phyloP scores from a whole-genome alignment of 768 basidiomycete genomes.

The Tephrocybe sp. region DNA sequence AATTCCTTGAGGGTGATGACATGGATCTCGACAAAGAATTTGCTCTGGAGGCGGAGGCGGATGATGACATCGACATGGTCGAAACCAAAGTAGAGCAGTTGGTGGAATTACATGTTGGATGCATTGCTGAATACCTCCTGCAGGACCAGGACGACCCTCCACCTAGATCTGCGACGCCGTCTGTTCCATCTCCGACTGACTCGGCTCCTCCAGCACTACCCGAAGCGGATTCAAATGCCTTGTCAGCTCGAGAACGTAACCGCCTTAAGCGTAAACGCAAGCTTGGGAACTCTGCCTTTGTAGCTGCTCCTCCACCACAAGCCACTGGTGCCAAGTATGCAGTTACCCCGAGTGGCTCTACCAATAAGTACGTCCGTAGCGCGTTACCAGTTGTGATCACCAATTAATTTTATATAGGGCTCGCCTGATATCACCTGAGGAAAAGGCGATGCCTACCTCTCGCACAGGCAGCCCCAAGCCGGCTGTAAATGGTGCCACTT shows the following conservation, averaged over 20 bases:
- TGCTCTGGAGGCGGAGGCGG: slow-evolving; percentile 49
- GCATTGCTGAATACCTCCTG: slow-evolving; percentile 29
- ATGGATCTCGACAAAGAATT: slow-evolving; percentile 88
- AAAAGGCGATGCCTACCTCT: slow-evolving; percentile 47
- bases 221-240: slow-evolving; percentile 49
- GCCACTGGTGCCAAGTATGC: slow-evolving; percentile 60
- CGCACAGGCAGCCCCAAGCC: slow-evolving; percentile 59
- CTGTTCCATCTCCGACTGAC: slow-evolving; percentile 52
- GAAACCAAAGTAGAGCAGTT: slow-evolving; percentile 39
- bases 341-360: slow-evolving; percentile 53
- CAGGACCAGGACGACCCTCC: slow-evolving; percentile 39
- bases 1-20: slow-evolving; percentile 82
- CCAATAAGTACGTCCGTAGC: slow-evolving; percentile 51
- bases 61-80: slow-evolving; percentile 38
- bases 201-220: slow-evolving; percentile 38
- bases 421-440: slow-evolving; percentile 70
- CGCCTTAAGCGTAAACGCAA: slow-evolving; percentile 95
- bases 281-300: slow-evolving; percentile 79
- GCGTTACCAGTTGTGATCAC: background rate
- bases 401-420: slow-evolving; percentile 51
- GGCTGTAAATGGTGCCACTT: slow-evolving; percentile 34
- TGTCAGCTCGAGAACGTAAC: slow-evolving; percentile 93
- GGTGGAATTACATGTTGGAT: slow-evolving; percentile 29
- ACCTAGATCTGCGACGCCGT: slow-evolving; percentile 47
- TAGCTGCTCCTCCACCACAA: slow-evolving; percentile 69